Evolutionary conservation across 2,329 filamentous ascomycete genomes (phyloP), one percentile per base, ranked within the genome.

Genomic region (Fusarium sp.): DNA sequence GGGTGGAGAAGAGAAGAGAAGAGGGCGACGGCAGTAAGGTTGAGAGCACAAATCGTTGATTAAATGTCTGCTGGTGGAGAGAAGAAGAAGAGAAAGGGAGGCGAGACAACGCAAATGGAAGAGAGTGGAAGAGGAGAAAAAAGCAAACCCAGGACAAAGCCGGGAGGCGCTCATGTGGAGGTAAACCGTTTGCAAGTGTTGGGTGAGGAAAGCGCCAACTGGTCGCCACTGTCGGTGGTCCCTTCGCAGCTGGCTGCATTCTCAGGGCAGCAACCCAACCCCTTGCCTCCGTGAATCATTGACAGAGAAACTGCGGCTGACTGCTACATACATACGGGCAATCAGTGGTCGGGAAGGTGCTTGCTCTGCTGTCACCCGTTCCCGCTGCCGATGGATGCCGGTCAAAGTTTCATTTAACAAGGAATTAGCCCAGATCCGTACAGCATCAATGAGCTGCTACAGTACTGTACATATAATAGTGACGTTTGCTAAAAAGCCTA

Each of bases 81-180:
- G 39, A 59, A 34, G n/a, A 57, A 40, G 23, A 36, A 46, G 16
- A 16, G 7, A 23, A 34, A 11, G 37, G 6, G 27, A 18, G 34
- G 44, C 41, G 13, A 27, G 31, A 28, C 44, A 31, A 39, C 41
- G 40, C 23, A 40, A 18, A 41, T 43, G 52, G 50, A 41, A 18
- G 40, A 16, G 10, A 44, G 23, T 36, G 37, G 44, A n/a, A 39
- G 28, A 46, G 34, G 44, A 27, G 36, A 54, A 44, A 70, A 55
- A 70, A 58, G 47, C 40, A 64, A 62, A 68, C 37, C 31, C 54
- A 61, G 40, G 51, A 57, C 52, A 65, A 51, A 65, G 48, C 39
- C 53, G 59, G 44, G 54, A 64, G 60, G 48, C 34, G 54, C 16
- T 40, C 23, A 18, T 39, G 60, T 52, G 53, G 47, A 63, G 27